A percentile compares a stretch with the other conserved stretches of the same genome.
These are phyloP conservation scores for Quercus phellos DNA, from an alignment of 331 rosid genomes.

Conservation along the genomic window DNA sequence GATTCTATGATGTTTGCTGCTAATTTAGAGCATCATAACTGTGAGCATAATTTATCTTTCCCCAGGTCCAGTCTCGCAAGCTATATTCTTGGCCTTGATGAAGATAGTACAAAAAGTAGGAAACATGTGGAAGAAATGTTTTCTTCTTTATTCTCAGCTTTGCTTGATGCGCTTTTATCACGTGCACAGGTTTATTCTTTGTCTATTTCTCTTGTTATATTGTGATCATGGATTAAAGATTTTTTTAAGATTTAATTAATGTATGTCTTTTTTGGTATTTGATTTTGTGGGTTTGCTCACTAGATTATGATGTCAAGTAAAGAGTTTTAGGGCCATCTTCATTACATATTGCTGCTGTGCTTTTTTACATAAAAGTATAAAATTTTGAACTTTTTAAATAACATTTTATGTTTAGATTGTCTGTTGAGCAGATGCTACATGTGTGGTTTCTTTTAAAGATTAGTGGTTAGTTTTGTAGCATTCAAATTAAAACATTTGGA, in stretches of 20 bases:
- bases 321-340: not conserved
- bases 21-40: conserved; percentile 7
- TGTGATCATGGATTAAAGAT: conserved; percentile 1
- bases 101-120: conserved; percentile 49
- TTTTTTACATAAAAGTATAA: not conserved
- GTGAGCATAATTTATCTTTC: conserved; percentile 17
- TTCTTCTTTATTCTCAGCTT: conserved; percentile 70
- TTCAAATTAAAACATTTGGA: not conserved
- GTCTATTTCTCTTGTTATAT: conserved; percentile 25
- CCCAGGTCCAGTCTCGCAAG: conserved; percentile 85
- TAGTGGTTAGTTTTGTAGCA: not conserved
- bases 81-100: conserved; percentile 78
- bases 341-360: not conserved
- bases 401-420: not conserved
- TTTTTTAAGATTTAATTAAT: not conserved
- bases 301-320: not conserved
- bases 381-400: not conserved
- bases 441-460: not conserved
- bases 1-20: not conserved
- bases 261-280: not conserved
- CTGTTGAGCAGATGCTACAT: not conserved
- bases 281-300: not conserved
- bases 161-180: conserved; percentile 74
- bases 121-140: conserved; percentile 61
- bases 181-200: conserved; percentile 77